Percentiles rank a stretch among this genome's conserved stretches.
Evolutionary conservation across 192 early-diverging fungal species (phyloP).

Genomic region (Neocallimastix lanati): DNA sequence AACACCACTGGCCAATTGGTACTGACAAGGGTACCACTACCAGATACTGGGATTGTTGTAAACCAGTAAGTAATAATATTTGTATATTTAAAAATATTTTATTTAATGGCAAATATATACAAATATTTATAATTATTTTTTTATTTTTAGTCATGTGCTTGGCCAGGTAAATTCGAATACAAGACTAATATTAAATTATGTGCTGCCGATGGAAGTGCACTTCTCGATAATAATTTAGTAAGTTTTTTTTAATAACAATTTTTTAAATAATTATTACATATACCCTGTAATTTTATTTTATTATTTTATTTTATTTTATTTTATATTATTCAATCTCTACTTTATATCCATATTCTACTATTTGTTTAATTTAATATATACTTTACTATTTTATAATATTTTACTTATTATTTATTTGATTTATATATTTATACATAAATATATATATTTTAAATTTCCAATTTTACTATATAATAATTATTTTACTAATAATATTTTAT

Average conservation of each 20-base stretch:
- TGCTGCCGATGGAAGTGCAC: background rate
- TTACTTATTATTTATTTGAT: no score
- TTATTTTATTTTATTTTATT: background rate
- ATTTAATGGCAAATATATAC: no score
- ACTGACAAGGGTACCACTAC: background rate
- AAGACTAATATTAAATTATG: background rate
- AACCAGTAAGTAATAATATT: background rate
- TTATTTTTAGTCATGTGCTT: background rate
- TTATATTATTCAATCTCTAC: no score
- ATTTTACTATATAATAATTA: no score
- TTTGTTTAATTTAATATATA: no score
- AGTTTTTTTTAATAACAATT: background rate
- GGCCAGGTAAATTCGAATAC: background rate
- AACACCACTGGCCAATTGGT: background rate
- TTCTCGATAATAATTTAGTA: background rate
- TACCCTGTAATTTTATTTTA: background rate
- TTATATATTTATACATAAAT: no score
- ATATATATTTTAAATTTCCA: no score
- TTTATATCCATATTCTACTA: no score
- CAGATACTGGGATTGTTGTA: background rate
- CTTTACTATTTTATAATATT: no score
- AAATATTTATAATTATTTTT: no score
- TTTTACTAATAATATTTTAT: no score
- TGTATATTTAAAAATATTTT: no score
- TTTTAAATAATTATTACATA: background rate